phyloP scores from a whole-genome alignment of 345 rosid genomes.

The Populus euphratica region DNA sequence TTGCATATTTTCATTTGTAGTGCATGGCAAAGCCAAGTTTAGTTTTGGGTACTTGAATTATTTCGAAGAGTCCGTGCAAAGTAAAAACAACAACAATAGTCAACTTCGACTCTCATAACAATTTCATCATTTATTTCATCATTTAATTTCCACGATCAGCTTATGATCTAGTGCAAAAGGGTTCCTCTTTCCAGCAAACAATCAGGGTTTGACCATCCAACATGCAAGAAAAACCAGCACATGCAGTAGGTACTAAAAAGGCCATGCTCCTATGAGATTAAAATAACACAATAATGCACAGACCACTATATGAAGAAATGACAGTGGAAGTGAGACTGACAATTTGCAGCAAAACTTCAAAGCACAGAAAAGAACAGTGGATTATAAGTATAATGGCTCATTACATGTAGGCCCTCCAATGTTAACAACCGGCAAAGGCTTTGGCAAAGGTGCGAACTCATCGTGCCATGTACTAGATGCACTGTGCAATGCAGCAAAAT shows the following conservation, averaged over 20 bases:
- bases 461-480: conserved; percentile 90
- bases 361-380: not conserved
- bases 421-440: conserved; percentile 88
- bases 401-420: conserved; percentile 88
- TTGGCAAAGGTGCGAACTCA: conserved; percentile 82
- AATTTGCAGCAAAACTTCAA: conserved; percentile 1
- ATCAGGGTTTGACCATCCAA: not conserved
- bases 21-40: not conserved
- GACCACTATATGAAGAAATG: not conserved
- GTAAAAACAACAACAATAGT: not conserved
- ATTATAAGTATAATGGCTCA: conserved; percentile 16
- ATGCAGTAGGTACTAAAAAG: not conserved
- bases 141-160: not conserved
- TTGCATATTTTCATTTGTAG: not conserved
- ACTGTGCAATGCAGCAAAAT: conserved; percentile 74
- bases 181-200: not conserved
- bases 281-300: not conserved
- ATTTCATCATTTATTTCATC: not conserved
- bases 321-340: not conserved
- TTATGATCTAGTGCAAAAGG: not conserved
- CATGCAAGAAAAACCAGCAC: too few relatives aligned
- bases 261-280: not conserved
- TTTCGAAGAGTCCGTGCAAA: not conserved
- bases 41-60: not conserved
- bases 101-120: not conserved